Percentiles rank a stretch among this genome's conserved stretches.
Evolutionary conservation across 73 alveolate species (phyloP).

Genomic region (Paramecium caudatum): DNA sequence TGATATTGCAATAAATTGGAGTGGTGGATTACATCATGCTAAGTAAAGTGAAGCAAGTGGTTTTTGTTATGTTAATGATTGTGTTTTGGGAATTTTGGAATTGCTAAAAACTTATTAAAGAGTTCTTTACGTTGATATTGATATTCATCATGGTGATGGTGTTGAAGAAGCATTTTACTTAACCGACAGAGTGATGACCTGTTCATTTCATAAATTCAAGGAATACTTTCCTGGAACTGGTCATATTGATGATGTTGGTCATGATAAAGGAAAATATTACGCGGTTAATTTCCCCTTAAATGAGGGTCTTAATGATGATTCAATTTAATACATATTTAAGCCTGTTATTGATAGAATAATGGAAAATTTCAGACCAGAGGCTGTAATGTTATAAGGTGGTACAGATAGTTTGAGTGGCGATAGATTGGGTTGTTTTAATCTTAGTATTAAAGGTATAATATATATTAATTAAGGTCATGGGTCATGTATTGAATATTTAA

Average conservation of each 20-base stretch:
- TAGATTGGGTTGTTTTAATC: constrained; percentile 97
- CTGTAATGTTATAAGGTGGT: constrained; percentile 79
- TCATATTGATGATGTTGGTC: constrained; percentile 95
- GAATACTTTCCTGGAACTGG: constrained; percentile 99
- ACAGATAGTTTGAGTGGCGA: constrained; percentile 97
- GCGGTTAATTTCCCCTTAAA: constrained; percentile 97
- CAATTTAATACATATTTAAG: constrained; percentile 87
- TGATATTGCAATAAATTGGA: constrained; percentile 97
- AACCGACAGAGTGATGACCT: constrained; percentile 97
- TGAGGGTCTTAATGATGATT: constrained; percentile 98
- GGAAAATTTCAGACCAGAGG: constrained; percentile 86
- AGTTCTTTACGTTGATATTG: constrained; percentile 97
- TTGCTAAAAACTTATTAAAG: constrained; percentile 88
- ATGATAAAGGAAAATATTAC: constrained; percentile 95
- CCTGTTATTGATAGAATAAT: constrained; percentile 93
- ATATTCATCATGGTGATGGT: constrained; percentile 99
- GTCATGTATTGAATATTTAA: constrained; percentile 89
- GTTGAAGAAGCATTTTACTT: constrained; percentile 99
- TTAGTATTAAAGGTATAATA: constrained; percentile 83
- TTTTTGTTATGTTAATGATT: constrained; percentile 98
- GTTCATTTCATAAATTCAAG: constrained; percentile 98
- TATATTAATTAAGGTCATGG: constrained; percentile 90
- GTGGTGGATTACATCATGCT: constrained; percentile 99
- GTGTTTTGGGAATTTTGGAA: constrained; percentile 96
- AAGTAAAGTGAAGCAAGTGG: constrained; percentile 98